Percentiles rank a stretch among this genome's conserved stretches.
phyloP scores from a whole-genome alignment of 805 yeast species.

The Wickerhamomyces kurtzmanii region DNA sequence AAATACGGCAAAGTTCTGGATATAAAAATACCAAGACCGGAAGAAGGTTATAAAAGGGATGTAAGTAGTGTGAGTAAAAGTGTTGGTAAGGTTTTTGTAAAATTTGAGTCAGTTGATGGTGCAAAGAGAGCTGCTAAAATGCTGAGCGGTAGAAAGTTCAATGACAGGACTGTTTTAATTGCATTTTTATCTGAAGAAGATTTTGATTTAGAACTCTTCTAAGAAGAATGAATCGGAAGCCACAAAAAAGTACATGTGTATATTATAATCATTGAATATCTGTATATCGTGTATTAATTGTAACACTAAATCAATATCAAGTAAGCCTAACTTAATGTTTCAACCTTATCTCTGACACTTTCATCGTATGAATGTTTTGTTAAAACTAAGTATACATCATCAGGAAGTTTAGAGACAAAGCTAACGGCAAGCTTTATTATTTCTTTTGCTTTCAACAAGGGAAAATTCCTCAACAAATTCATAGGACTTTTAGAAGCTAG shows the following conservation, averaged over 20 bases:
- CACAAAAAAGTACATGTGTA: too few relatives aligned
- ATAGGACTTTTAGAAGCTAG: slow-evolving; percentile 55
- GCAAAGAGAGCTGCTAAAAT: slow-evolving; percentile 47
- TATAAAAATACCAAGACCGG: slow-evolving; percentile 53
- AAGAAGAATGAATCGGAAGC: too few relatives aligned
- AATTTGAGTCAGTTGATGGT: slow-evolving; percentile 40
- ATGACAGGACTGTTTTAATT: slow-evolving; percentile 60
- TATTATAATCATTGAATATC: too few relatives aligned
- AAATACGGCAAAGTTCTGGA: slow-evolving; percentile 41
- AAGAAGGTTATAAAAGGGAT: slow-evolving; percentile 30
- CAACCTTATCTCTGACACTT: too few relatives aligned
- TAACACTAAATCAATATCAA: too few relatives aligned
- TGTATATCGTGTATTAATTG: too few relatives aligned
- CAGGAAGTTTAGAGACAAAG: slow-evolving; percentile 68
- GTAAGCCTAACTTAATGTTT: too few relatives aligned
- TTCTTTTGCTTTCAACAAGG: slow-evolving; percentile 60
- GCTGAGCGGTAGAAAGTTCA: slow-evolving; percentile 57
- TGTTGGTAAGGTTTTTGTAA: slow-evolving; percentile 63
- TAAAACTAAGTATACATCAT: slow-evolving; percentile 49
- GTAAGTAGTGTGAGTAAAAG: slow-evolving; percentile 39
- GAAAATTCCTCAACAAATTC: slow-evolving; percentile 64
- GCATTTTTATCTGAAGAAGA: slow-evolving; percentile 53
- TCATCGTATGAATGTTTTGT: too few relatives aligned
- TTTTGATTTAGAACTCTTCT: slow-evolving; percentile 28
- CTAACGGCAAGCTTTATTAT: slow-evolving; percentile 73